A percentile compares a stretch with the other conserved stretches of the same genome.
phyloP scores from a whole-genome alignment of 164 flowering plant genomes.

The Chloranthus sessilifolius region DNA sequence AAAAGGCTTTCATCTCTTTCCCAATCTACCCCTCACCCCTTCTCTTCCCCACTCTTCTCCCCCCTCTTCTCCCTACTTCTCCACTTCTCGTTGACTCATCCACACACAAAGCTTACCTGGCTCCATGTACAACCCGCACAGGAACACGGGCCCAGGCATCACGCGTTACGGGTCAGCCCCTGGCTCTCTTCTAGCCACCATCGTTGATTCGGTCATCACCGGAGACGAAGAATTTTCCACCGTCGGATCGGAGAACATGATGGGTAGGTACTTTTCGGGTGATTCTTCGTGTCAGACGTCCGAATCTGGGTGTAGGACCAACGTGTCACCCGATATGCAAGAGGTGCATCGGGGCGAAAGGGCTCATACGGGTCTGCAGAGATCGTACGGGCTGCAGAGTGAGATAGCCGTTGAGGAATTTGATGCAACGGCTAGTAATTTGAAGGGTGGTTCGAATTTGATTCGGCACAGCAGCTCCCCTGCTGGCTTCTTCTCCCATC shows the following conservation, averaged over 20 bases:
- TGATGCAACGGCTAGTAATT: slow-evolving; percentile 7
- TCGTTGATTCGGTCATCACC: slow-evolving; percentile 43
- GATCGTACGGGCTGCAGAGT: slow-evolving; percentile 32
- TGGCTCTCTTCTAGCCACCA: slow-evolving; percentile 36
- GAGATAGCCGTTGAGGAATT: slow-evolving; percentile 21
- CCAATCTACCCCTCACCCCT: background rate
- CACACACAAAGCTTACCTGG: too few species aligned
- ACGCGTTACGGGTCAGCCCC: slow-evolving; percentile 62
- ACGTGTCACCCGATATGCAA: background rate
- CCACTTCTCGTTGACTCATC: too few species aligned
- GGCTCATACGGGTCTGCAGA: slow-evolving; percentile 13
- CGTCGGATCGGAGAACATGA: slow-evolving; percentile 17
- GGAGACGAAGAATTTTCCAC: slow-evolving; percentile 16
- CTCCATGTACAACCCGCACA: slow-evolving; percentile 32
- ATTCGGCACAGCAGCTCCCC: slow-evolving; percentile 75
- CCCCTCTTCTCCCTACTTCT: too few species aligned
- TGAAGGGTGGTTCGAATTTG: slow-evolving; percentile 28
- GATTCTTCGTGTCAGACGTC: slow-evolving; percentile 30
- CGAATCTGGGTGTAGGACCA: slow-evolving; percentile 27
- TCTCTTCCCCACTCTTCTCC: background rate
- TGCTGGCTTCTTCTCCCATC: slow-evolving; percentile 56
- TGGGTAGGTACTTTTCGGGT: slow-evolving; percentile 30
- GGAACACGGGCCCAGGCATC: slow-evolving; percentile 24
- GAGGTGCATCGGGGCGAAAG: background rate
- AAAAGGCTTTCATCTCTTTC: too few species aligned